Evolutionary conservation across 148 eudicot species (phyloP).

Genomic region (Amaranthus hypochondriacus): DNA sequence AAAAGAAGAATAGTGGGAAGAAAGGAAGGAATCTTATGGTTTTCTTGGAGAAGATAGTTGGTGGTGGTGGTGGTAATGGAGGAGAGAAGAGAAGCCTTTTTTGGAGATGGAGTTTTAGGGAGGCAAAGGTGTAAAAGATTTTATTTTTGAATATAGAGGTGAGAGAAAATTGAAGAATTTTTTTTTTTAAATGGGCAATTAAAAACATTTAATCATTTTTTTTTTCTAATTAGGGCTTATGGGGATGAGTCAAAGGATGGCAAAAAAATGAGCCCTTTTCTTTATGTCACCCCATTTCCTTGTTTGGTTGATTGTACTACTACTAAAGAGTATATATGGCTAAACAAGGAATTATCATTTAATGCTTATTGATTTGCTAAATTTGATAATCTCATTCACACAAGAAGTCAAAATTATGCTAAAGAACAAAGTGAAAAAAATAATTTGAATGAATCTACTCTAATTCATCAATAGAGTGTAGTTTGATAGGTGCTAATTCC

Average conservation of each 20-base stretch:
- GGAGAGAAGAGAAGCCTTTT: neutral
- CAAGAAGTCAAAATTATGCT: constrained; percentile 15
- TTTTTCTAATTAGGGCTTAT: constrained; percentile 24
- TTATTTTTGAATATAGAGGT: constrained; percentile 17
- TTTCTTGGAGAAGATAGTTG: constrained; percentile 22
- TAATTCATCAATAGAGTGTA: constrained; percentile 2
- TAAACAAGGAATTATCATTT: constrained; percentile 2
- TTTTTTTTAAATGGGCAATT: neutral
- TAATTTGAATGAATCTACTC: constrained; percentile 8
- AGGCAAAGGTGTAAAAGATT: constrained; percentile 16
- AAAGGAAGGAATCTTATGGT: constrained; percentile 10
- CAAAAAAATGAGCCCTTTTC: constrained; percentile 2
- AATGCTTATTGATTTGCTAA: constrained; percentile 21
- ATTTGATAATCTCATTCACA: constrained; percentile 5
- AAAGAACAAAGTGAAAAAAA: neutral
- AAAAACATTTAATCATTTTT: neutral
- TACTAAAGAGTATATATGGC: neutral
- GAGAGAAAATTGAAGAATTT: constrained; percentile 17
- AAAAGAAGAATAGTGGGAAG: neutral
- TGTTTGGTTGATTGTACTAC: neutral
- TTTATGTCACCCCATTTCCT: neutral
- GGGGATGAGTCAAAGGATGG: constrained; percentile 27
- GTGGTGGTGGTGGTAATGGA: constrained; percentile 8
- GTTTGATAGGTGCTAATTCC: constrained; percentile 27
- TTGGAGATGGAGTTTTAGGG: constrained; percentile 13